Conservation (phyloP, 495 filamentous ascomycete genomes). For the Chaetomium tenue region DNA sequence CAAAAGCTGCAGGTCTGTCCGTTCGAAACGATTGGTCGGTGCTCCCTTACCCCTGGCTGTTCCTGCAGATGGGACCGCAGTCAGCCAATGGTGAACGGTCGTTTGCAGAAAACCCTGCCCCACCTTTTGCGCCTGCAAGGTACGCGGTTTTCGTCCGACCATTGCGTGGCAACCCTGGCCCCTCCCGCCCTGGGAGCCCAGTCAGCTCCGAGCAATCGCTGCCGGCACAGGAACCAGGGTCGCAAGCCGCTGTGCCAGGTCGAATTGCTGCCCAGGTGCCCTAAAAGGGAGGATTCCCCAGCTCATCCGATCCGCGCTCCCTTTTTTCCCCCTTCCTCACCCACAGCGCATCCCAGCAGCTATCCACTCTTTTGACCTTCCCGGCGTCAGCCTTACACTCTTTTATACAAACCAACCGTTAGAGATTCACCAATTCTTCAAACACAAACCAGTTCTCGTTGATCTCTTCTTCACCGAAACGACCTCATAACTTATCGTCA, state of each 20-base stretch:
- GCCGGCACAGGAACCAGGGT: background rate
- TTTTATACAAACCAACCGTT: conserved; percentile 24
- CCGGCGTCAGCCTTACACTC: conserved; percentile 39
- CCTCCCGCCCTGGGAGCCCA: background rate
- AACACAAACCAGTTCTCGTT: conserved; percentile 20
- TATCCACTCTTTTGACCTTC: conserved; percentile 37
- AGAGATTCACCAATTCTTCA: conserved; percentile 12
- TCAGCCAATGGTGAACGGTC: conserved; percentile 10
- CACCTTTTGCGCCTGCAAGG: conserved; percentile 24
- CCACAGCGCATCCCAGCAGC: conserved; percentile 28
- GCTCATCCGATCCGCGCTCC: conserved; percentile 22
- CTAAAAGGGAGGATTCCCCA: conserved; percentile 33
- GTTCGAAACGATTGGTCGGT: conserved; percentile 13
- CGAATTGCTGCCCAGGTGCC: conserved; percentile 11
- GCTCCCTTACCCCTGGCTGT: conserved; percentile 1
- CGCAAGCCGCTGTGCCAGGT: conserved; percentile 14
- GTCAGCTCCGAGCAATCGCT: background rate
- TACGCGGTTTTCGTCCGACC: conserved; percentile 22
- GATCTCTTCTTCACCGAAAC: background rate
- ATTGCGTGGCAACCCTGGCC: conserved; percentile 13
- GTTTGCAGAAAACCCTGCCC: background rate
- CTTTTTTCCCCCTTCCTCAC: conserved; percentile 24
- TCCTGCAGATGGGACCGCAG: conserved; percentile 14
- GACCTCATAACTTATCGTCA: background rate
- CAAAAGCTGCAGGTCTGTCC: conserved; percentile 2